Conservation (phyloP, 495 filamentous ascomycete species). For the Trichoderma asperelloides region DNA sequence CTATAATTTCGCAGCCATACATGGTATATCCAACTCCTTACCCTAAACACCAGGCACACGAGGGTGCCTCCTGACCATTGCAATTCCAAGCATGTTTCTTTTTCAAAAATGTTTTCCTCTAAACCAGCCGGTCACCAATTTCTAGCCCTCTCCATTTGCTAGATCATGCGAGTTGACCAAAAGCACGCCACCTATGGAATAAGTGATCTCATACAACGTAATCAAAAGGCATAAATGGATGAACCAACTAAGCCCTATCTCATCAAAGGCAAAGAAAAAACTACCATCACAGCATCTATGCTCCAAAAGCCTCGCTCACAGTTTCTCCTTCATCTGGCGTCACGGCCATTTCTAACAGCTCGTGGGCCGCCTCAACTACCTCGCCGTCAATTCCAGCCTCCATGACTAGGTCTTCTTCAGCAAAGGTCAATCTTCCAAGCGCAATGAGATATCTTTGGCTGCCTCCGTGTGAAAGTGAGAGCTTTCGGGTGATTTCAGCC, state of each 20-base stretch:
- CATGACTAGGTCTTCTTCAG: constrained; percentile 34
- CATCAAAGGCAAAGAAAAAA: background rate
- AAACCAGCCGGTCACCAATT: background rate
- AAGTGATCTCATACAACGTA: background rate
- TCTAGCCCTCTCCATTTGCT: background rate
- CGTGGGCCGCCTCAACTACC: constrained; percentile 38
- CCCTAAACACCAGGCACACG: background rate
- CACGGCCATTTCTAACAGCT: constrained; percentile 36
- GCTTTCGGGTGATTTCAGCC: constrained; percentile 29
- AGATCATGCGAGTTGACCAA: background rate
- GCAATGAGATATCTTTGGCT: constrained; percentile 35
- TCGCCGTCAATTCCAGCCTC: constrained; percentile 29
- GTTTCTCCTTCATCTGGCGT: constrained; percentile 36
- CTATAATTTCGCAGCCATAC: background rate
- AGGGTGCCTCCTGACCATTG: background rate
- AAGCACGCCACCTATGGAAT: background rate
- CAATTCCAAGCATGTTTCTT: background rate
- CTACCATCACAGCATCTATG: constrained; percentile 10
- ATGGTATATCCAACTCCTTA: background rate
- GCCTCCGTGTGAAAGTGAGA: constrained; percentile 25
- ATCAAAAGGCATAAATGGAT: background rate
- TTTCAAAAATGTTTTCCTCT: background rate
- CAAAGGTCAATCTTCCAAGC: constrained; percentile 37
- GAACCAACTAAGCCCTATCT: no score
- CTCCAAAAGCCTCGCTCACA: constrained; percentile 32